phyloP scores from a whole-genome alignment of 2,329 filamentous ascomycete genomes.

The Aspergillus persii region DNA sequence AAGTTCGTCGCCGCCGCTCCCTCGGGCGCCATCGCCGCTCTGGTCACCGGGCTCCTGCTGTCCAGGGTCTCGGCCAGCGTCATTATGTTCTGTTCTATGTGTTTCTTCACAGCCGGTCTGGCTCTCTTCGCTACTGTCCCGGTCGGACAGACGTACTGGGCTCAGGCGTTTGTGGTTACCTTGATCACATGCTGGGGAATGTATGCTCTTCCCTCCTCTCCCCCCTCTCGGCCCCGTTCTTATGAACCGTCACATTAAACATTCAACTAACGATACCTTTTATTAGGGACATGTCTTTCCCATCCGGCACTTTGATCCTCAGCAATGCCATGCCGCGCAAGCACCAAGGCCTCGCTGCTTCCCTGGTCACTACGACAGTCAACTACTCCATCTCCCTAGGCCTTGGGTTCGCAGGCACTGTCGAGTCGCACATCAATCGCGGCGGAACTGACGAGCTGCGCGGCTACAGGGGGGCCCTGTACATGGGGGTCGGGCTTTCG shows the following conservation, averaged over 20 bases:
- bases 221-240: too few relatives aligned
- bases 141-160: constrained; percentile 60
- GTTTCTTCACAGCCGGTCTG: constrained; percentile 42
- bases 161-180: constrained; percentile 58
- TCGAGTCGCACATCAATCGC: constrained; percentile 52
- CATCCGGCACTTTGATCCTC: constrained; percentile 61
- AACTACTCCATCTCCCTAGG: constrained; percentile 69
- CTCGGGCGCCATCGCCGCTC: constrained; percentile 31
- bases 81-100: constrained; percentile 31
- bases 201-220: constrained; percentile 14
- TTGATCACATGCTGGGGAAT: constrained; percentile 33
- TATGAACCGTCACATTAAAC: too few relatives aligned
- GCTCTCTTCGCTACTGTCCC: constrained; percentile 48
- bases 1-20: constrained; percentile 26
- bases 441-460: constrained; percentile 33
- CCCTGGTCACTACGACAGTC: constrained; percentile 62
- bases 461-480: constrained; percentile 42
- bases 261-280: constrained; percentile 16
- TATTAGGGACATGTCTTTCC: constrained; percentile 66
- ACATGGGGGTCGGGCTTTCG: constrained; percentile 38
- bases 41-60: constrained; percentile 36
- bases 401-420: constrained; percentile 64
- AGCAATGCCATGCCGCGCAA: constrained; percentile 50
- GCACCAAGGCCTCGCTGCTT: constrained; percentile 55
- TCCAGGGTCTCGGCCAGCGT: constrained; percentile 27